Base-by-base conservation (phyloP, 768 basidiomycete genomes). In the Amylocystis lapponica region DNA sequence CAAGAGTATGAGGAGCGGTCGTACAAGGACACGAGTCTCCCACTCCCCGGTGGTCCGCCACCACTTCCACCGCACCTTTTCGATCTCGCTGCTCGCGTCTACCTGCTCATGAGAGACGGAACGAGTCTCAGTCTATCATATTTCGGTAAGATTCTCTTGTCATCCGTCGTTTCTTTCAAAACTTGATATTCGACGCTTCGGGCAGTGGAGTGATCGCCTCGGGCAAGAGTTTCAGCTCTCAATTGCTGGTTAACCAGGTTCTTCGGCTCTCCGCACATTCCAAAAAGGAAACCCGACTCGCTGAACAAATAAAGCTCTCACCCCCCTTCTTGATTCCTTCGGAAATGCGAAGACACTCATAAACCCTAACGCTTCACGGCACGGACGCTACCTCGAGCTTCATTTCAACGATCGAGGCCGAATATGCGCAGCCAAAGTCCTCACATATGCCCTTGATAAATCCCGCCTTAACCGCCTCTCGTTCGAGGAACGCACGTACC, bases 371-470 rank as follows among this genome's bases (percentile, higher is more conserved):
- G 92, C 90, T 21, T 92, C 91, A 2, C 83, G 91, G 8, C 83
- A 91, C 54, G 72, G 76, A 33, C 81, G 84, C 34, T 87, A 83
- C 60, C 64, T 90, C 36, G 89, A 94, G 56, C 77, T 95, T 7
- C 90, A 93, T 57, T 95, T 94, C 70, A 79, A 75, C 45, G 79
- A 81, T 33, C 76, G 78, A 8, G 88, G 89, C 1, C 79, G 88
- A 33, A 81, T 94, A 39, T 68, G 70, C 26, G 79, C 81, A 4
- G 87, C 86, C 3, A 90, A 92, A 56, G 75, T 83, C 10, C 72
- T 95, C 31, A 74, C 87, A 1, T 95, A 79, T 53, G 87, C 78
- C 0, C 77, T 95, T 20, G 93, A 95, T 73, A 95, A 95, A 62
- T 84, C 83, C n/a, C 78, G 89, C 12, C 74, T 94, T 12, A 72